Conservation (phyloP, 169 alveolate species). For the Plasmodium vivax region DNA sequence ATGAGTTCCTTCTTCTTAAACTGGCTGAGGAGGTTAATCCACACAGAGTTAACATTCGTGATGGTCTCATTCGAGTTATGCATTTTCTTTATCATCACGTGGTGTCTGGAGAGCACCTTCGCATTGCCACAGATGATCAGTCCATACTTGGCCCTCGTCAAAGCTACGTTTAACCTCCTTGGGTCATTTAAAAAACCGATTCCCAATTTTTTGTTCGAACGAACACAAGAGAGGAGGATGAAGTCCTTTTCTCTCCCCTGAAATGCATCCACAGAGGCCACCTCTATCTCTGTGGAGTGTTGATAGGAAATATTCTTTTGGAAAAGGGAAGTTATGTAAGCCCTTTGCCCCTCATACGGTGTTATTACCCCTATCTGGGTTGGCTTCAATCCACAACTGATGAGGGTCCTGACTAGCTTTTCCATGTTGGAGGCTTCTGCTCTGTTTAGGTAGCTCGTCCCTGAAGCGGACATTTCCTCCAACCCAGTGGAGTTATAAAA, state of each 20-base stretch:
- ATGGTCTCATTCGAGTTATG: constrained; percentile 79
- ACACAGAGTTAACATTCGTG: constrained; percentile 81
- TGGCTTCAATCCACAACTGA: constrained; percentile 73
- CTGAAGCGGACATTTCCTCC: constrained; percentile 84
- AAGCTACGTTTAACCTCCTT: constrained; percentile 94
- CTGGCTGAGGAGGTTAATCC: constrained; percentile 91
- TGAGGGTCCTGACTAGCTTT: constrained; percentile 77
- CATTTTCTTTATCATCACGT: constrained; percentile 74
- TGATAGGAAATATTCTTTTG: constrained; percentile 76
- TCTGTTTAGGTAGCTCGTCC: constrained; percentile 82
- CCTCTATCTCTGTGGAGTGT: constrained; percentile 80
- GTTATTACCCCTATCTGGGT: constrained; percentile 95
- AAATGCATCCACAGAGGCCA: constrained; percentile 90
- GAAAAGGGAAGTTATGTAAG: constrained; percentile 86
- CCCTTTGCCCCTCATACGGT: constrained; percentile 96
- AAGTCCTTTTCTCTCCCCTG: constrained; percentile 94
- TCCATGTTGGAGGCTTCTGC: constrained; percentile 83
- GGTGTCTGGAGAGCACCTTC: constrained; percentile 69
- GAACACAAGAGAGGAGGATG: constrained; percentile 90
- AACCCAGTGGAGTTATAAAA: constrained; percentile 88
- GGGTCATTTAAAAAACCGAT: constrained; percentile 93
- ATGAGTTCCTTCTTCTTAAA: constrained; percentile 89
- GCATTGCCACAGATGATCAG: constrained; percentile 87
- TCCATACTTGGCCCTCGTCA: constrained; percentile 94
- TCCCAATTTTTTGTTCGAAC: constrained; percentile 87